Conservation (phyloP, 441 rosid genomes). For the Gossypium schwendimanii region DNA sequence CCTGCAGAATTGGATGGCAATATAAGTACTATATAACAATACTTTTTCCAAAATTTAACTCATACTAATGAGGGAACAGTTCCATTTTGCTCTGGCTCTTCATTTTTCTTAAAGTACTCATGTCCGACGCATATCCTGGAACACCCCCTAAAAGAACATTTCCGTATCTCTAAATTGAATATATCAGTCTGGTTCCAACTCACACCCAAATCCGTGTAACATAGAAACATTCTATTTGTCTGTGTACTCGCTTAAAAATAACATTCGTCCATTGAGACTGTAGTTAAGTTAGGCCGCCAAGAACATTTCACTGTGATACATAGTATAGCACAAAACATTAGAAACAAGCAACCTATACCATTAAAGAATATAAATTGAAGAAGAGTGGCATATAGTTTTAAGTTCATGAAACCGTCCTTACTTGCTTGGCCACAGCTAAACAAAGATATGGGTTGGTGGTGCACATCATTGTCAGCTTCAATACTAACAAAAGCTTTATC, state of each 20-base stretch:
- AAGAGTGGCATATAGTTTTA: neutral
- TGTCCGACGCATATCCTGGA: neutral
- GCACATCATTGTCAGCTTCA: slow-evolving; percentile 38
- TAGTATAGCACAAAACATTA: neutral
- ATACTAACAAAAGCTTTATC: slow-evolving; percentile 48
- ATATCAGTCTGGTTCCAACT: neutral
- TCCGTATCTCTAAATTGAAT: neutral
- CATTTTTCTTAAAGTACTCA: neutral
- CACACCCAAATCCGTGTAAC: neutral
- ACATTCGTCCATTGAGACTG: neutral
- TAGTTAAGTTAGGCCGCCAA: neutral
- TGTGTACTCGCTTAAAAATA: neutral
- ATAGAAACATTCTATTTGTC: slow-evolving; percentile 2
- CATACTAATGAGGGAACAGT: neutral
- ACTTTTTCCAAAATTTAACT: slow-evolving; percentile 9
- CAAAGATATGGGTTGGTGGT: slow-evolving; percentile 35
- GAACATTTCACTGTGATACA: neutral
- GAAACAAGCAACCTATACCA: neutral
- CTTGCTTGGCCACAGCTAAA: slow-evolving; percentile 36
- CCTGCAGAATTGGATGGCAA: slow-evolving; percentile 27
- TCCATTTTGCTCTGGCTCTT: neutral
- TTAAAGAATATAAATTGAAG: neutral
- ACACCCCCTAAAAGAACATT: neutral
- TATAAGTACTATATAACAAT: neutral
- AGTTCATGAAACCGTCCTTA: slow-evolving; percentile 22